A percentile compares a stretch with the other conserved stretches of the same genome.
Evolutionary conservation across 768 basidiomycete genomes (phyloP).

Genomic region (Suillus cothurnatus): DNA sequence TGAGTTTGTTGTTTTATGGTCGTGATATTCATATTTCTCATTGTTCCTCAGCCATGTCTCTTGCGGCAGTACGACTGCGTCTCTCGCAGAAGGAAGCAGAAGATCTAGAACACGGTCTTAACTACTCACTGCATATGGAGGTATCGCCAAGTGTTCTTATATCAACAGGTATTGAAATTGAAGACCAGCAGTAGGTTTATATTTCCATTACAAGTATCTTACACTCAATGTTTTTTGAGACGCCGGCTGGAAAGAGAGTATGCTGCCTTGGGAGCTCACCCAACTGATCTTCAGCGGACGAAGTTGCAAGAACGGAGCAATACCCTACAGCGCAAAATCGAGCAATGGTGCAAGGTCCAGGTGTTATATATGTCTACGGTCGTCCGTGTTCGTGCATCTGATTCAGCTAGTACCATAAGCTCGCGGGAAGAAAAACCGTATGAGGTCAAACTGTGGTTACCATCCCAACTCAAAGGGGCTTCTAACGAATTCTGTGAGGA

Average conservation of each 20-base stretch:
- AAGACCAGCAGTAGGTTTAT: constrained; percentile 19
- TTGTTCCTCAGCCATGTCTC: background rate
- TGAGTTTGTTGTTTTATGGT: background rate
- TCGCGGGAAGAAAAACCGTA: background rate
- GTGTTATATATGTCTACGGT: constrained; percentile 30
- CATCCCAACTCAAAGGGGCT: background rate
- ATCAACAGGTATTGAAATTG: constrained; percentile 17
- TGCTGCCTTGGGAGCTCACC: constrained; percentile 17
- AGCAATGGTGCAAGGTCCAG: constrained; percentile 32
- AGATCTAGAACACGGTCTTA: background rate
- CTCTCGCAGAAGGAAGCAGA: constrained; percentile 14
- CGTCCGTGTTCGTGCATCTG: background rate
- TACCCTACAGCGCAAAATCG: constrained; percentile 26
- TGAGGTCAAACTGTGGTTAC: constrained; percentile 3
- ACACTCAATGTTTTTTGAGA: no score
- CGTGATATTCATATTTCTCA: no score
- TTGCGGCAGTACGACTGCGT: constrained; percentile 9
- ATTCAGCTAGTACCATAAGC: background rate
- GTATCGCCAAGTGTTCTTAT: constrained; percentile 13
- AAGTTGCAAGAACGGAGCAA: constrained; percentile 31
- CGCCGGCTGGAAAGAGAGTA: no score
- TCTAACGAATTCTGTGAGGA: background rate
- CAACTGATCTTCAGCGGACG: constrained; percentile 31
- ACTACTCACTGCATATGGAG: constrained; percentile 9
- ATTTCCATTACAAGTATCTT: no score